A percentile compares a stretch with the other conserved stretches of the same genome.
These are phyloP conservation scores for Ilyonectria mors-panacis DNA, from an alignment of 2,329 filamentous ascomycete species.

Conservation along the genomic window DNA sequence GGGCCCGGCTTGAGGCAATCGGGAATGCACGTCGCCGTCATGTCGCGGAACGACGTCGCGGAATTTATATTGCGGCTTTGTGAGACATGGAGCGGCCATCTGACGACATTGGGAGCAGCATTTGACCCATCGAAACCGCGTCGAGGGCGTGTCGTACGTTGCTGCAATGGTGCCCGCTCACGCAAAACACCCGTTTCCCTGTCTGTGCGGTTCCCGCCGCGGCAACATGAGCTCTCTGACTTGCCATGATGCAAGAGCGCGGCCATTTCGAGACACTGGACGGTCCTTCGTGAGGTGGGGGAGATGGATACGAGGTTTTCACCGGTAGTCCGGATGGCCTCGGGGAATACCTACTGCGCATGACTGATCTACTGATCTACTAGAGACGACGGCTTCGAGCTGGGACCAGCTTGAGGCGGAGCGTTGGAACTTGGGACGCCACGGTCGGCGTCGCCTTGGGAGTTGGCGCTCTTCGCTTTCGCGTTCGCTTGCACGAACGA, in stretches of 20 bases:
- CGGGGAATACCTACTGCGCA: not conserved
- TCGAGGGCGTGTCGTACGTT: not conserved
- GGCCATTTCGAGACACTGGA: not conserved
- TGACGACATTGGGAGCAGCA: not conserved
- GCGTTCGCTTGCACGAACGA: not conserved
- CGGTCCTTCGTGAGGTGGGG: not conserved
- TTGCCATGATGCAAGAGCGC: not conserved
- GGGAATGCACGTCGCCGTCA: conserved; percentile 26
- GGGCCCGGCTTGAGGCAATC: conserved; percentile 19
- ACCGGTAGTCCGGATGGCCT: not conserved
- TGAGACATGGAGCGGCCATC: no score
- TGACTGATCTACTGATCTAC: not conserved
- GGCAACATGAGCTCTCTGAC: not conserved
- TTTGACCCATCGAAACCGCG: no score
- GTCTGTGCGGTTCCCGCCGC: not conserved
- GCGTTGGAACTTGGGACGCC: not conserved
- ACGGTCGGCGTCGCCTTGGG: not conserved
- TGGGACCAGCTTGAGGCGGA: not conserved
- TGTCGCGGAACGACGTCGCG: not conserved
- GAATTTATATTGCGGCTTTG: not conserved
- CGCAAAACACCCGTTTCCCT: conserved; percentile 1
- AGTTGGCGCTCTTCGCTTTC: not conserved
- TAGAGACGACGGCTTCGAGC: not conserved
- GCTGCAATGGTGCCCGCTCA: not conserved
- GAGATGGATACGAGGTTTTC: not conserved